Evolutionary conservation across 768 basidiomycete genomes (phyloP).

Genomic region (Amanita pseudoporphyria): DNA sequence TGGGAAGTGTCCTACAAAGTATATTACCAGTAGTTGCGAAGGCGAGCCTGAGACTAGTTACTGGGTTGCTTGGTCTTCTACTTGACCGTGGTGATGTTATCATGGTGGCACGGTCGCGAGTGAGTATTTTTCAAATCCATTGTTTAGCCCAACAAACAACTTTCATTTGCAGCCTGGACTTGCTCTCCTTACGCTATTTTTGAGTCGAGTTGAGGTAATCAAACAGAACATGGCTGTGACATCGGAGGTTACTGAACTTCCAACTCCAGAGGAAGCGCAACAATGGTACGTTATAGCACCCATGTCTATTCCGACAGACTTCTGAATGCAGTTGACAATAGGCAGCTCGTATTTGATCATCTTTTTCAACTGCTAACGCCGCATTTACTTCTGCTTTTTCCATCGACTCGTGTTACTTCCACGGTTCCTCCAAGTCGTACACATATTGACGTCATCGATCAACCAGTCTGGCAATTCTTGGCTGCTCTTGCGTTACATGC

Average conservation of each 20-base stretch:
- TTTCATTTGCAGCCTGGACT: conserved; percentile 64
- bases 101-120: conserved; percentile 69
- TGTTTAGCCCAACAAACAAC: conserved; percentile 7
- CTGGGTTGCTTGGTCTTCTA: conserved; percentile 77
- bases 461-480: conserved; percentile 93
- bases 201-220: conserved; percentile 89
- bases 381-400: conserved; percentile 76
- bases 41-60: conserved; percentile 72
- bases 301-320: background rate
- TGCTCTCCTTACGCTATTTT: conserved; percentile 80
- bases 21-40: conserved; percentile 75
- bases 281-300: conserved; percentile 42
- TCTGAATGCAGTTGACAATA: conserved; percentile 21
- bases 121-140: conserved; percentile 26
- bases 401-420: conserved; percentile 66
- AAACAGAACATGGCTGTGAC: conserved; percentile 55
- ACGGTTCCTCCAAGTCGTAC: conserved; percentile 24
- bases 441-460: conserved; percentile 62
- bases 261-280: conserved; percentile 64
- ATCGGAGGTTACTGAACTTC: conserved; percentile 45
- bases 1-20: conserved; percentile 78
- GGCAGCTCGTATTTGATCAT: conserved; percentile 84
- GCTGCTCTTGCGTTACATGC: conserved; percentile 84
- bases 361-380: conserved; percentile 75
- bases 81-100: conserved; percentile 71